phyloP scores from a whole-genome alignment of 257 asterid genomes.

The Coffea canephora region DNA sequence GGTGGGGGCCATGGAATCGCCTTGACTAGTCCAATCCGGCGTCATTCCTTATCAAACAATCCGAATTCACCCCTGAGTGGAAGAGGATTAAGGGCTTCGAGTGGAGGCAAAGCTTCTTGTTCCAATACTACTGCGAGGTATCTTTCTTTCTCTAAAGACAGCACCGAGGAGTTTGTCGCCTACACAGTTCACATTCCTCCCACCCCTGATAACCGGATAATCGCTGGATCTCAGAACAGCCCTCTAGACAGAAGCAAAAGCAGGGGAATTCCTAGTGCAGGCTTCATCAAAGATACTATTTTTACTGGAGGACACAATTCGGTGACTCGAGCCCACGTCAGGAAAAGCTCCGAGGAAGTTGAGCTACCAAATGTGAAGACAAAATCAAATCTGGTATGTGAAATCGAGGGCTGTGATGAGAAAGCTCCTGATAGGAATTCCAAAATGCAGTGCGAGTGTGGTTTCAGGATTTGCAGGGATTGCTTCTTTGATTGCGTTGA shows the following conservation, averaged over 20 bases:
- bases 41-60: constrained; percentile 65
- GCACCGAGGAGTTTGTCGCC: constrained; percentile 69
- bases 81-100: constrained; percentile 21
- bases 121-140: constrained; percentile 42
- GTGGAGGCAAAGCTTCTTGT: constrained; percentile 40
- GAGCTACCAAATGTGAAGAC: constrained; percentile 32
- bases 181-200: constrained; percentile 93
- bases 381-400: constrained; percentile 57
- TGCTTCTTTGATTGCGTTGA: constrained; percentile 64
- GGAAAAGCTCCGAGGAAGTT: constrained; percentile 55
- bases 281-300: constrained; percentile 67
- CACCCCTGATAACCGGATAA: constrained; percentile 61
- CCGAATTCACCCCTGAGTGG: constrained; percentile 56
- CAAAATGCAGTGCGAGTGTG: constrained; percentile 69
- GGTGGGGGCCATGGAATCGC: constrained; percentile 55
- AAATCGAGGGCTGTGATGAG: constrained; percentile 84
- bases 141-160: constrained; percentile 68
- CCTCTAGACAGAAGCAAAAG: constrained; percentile 39
- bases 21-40: constrained; percentile 71
- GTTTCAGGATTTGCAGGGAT: constrained; percentile 65
- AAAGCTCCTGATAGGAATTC: constrained; percentile 35
- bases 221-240: constrained; percentile 47
- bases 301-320: constrained; percentile 89
- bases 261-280: constrained; percentile 49
- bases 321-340: constrained; percentile 61